A percentile compares a stretch with the other conserved stretches of the same genome.
Conservation (phyloP, 495 filamentous ascomycete genomes). For the Penicillium nucicola region DNA sequence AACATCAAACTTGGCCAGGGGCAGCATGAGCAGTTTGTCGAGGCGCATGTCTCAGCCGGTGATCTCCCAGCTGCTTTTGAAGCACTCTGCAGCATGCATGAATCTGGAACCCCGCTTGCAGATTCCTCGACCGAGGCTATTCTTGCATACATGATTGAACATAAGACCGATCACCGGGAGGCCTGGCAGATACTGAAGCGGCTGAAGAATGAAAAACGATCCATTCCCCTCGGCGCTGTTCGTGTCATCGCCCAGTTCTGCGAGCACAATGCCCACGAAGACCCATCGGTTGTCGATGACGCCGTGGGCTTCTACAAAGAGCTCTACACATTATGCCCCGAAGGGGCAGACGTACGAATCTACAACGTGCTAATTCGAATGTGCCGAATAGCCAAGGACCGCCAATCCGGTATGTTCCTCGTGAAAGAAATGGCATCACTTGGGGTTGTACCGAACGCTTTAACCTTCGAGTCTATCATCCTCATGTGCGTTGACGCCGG, state of each 20-base stretch:
- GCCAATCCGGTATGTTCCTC: constrained; percentile 63
- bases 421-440: constrained; percentile 70
- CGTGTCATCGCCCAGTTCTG: constrained; percentile 32
- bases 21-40: constrained; percentile 76
- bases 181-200: constrained; percentile 54
- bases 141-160: constrained; percentile 36
- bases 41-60: constrained; percentile 57
- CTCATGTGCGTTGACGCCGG: constrained; percentile 55
- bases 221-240: constrained; percentile 32
- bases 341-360: constrained; percentile 55
- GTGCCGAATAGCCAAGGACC: constrained; percentile 48
- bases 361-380: constrained; percentile 68
- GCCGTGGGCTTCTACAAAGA: constrained; percentile 71
- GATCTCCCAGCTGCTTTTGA: constrained; percentile 56
- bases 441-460: constrained; percentile 52
- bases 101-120: constrained; percentile 50
- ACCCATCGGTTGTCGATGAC: constrained; percentile 33
- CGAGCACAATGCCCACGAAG: constrained; percentile 21
- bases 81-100: constrained; percentile 65
- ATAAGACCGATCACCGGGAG: constrained; percentile 27
- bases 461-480: constrained; percentile 69
- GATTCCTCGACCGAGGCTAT: constrained; percentile 58
- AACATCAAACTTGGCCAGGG: constrained; percentile 50
- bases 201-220: constrained; percentile 33
- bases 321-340: constrained; percentile 57